Evolutionary conservation across 2,329 filamentous ascomycete genomes (phyloP).

Genomic region (Blumeria graminis): DNA sequence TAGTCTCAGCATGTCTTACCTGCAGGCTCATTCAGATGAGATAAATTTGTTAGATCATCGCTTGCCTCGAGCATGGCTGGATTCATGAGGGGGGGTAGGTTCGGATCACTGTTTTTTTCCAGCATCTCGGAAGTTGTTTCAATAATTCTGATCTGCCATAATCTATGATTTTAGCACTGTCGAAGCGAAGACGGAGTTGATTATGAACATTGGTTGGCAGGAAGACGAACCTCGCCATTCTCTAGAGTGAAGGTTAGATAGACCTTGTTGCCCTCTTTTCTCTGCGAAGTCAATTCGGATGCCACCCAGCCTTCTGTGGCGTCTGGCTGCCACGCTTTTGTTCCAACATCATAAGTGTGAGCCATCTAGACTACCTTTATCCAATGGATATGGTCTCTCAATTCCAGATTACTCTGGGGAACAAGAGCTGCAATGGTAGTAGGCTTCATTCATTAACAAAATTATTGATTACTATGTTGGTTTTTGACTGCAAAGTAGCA

Average conservation of each 20-base stretch:
- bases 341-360: constrained; percentile 88
- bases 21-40: constrained; percentile 93
- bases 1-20: constrained; percentile 28
- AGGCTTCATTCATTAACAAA: constrained; percentile 6
- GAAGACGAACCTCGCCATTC: constrained; percentile 58
- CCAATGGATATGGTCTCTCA: constrained; percentile 2
- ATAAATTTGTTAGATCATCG: constrained; percentile 91
- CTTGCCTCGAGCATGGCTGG: constrained; percentile 94
- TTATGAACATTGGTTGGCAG: not conserved
- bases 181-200: not conserved
- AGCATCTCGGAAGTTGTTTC: constrained; percentile 56
- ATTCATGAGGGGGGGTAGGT: constrained; percentile 87
- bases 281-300: constrained; percentile 78
- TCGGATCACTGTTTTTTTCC: constrained; percentile 49
- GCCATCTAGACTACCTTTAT: constrained; percentile 34
- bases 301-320: constrained; percentile 89
- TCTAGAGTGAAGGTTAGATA: constrained; percentile 70
- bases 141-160: constrained; percentile 45
- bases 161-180: constrained; percentile 7
- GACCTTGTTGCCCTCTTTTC: constrained; percentile 63
- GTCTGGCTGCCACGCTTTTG: constrained; percentile 96
- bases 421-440: constrained; percentile 7
- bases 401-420: constrained; percentile 6
- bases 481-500: no score
- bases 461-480: no score